Evolutionary conservation across 2,329 filamentous ascomycete genomes (phyloP), one percentile per base, ranked within the genome.

Genomic region (Botryotinia globosa): DNA sequence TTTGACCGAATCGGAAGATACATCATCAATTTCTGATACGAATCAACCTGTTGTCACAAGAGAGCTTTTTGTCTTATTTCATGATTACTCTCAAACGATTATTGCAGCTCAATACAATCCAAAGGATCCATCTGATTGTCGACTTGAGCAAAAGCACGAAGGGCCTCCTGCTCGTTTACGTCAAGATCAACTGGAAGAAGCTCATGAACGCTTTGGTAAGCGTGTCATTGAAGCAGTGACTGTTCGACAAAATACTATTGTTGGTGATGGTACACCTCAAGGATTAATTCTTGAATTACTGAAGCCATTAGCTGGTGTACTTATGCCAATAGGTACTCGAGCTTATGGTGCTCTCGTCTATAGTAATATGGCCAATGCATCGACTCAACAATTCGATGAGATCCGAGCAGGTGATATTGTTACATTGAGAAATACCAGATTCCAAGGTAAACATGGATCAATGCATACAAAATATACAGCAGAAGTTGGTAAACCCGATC

Each of bases 1-100:
- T 25, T 88, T 94, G 70, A 92, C 89, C 69, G 94, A 98, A 81
- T 87, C 91, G 34, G 93, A 97, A 76, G 93, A 98, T 80, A 89
- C 90, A 1, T 90, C 87, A 10, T 88, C 91, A 22, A 87, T 88
- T 18, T 90, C 90, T 75, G 88, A 90, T 22, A 91, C 91, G 42
- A 90, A 92, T 39, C 91, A 90, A 80, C 89, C 89, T 0, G 87
- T 87, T 1, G 85, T 97, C 32, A 92, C 91, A 10, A 94, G 94
- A 76, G 90, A 94, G 74, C 87, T 98, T 59, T 96, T 92, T 77
- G 85, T 98, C n/a, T 84, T 99, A 14, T 99, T 93, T 84, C 91
- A 94, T 79, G 96, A 99, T 83, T 99, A 99, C 82, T 98, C 94
- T 29, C 96, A 98, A 81, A 98, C 95, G 0, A 87, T 97, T 75